These are phyloP conservation scores for Phytophthora pini DNA, from an alignment of 352 stramenopile species.

Conservation along the genomic window DNA sequence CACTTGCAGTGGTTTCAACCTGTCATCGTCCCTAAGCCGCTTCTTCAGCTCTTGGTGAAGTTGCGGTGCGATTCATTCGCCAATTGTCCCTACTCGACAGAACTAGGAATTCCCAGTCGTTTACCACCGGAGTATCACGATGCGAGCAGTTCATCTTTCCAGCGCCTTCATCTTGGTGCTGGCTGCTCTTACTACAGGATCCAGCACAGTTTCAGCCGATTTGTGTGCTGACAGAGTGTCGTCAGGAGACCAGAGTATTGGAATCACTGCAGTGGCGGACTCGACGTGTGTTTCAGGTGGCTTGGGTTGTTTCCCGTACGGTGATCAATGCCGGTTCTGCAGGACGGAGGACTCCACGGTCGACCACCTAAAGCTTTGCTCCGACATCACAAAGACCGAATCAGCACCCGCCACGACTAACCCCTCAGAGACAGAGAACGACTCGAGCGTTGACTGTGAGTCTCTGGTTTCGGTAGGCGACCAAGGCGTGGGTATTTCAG, in stretches of 20 bases:
- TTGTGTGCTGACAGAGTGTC: conserved; percentile 32
- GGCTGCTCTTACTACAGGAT: conserved; percentile 10
- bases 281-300: conserved; percentile 30
- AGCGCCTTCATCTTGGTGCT: conserved; percentile 25
- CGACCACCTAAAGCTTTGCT: conserved; percentile 21
- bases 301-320: conserved; percentile 34
- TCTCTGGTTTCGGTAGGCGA: conserved; percentile 39
- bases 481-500: conserved; percentile 36
- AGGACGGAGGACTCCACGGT: conserved; percentile 7
- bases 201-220: conserved; percentile 6
- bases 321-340: conserved; percentile 37
- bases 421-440: not conserved
- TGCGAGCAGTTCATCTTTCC: conserved; percentile 27
- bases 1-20: conserved; percentile 22
- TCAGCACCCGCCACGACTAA: not conserved
- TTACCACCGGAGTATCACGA: conserved; percentile 13
- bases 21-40: conserved; percentile 3
- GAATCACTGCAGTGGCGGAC: conserved; percentile 49
- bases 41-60: conserved; percentile 5
- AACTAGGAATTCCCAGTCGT: conserved; percentile 13
- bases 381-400: conserved; percentile 8
- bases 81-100: conserved; percentile 34
- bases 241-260: conserved; percentile 36
- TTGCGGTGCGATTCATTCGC: conserved; percentile 24
- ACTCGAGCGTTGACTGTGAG: conserved; percentile 24